Conservation (phyloP, 768 basidiomycete genomes). For the Phanerochaete sordida region DNA sequence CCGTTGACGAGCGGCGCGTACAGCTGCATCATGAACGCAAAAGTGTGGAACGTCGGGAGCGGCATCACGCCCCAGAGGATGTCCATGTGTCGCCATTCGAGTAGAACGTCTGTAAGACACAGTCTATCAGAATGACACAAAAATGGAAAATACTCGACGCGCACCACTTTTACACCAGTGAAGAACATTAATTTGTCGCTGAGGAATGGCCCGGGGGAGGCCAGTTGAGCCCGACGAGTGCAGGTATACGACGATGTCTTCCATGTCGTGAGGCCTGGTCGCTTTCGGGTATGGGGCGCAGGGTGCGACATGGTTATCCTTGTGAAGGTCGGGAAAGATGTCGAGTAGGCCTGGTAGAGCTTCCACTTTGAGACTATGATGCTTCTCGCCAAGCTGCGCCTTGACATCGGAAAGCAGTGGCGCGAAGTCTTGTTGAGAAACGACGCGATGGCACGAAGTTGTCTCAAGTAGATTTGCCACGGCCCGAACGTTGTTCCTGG, state of each 20-base stretch:
- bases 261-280: not conserved
- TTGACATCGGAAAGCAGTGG: constrained; percentile 3
- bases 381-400: not conserved
- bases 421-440: constrained; percentile 7
- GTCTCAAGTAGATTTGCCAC: constrained; percentile 14
- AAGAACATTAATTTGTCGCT: constrained; percentile 10
- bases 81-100: constrained; percentile 1
- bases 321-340: constrained; percentile 5
- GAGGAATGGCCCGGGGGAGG: constrained; percentile 19
- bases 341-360: constrained; percentile 3
- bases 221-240: constrained; percentile 23
- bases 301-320: constrained; percentile 12
- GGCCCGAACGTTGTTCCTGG: constrained; percentile 3
- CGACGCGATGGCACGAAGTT: constrained; percentile 11
- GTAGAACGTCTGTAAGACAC: not conserved
- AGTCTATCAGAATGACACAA: not conserved
- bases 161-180: constrained; percentile 6
- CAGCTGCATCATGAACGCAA: constrained; percentile 12
- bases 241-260: constrained; percentile 3
- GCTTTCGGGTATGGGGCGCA: constrained; percentile 4
- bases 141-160: not conserved
- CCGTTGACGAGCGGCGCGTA: constrained; percentile 7
- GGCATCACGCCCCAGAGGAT: constrained; percentile 9
- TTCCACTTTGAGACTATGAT: constrained; percentile 7
- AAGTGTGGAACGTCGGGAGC: constrained; percentile 17